Evolutionary conservation across 257 asterid species (phyloP).

Genomic region (Solanum stenotomum): DNA sequence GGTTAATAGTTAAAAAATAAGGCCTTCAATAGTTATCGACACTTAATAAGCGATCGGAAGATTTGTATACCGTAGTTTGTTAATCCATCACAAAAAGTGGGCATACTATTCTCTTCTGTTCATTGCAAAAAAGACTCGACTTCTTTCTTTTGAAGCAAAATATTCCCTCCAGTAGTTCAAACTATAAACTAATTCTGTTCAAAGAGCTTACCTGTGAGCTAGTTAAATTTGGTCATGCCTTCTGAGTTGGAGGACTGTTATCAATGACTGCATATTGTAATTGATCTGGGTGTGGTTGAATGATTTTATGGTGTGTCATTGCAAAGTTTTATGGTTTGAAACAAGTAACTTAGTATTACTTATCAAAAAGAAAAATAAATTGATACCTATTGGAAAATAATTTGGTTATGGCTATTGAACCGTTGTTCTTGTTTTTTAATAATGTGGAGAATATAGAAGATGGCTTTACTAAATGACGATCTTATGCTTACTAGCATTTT

Average conservation of each 20-base stretch:
- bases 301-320: background rate
- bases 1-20: background rate
- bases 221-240: background rate
- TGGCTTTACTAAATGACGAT: slow-evolving; percentile 10
- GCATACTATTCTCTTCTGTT: background rate
- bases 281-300: background rate
- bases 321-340: background rate
- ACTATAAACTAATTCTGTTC: background rate
- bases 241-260: background rate
- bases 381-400: background rate
- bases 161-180: background rate
- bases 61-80: background rate
- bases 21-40: background rate
- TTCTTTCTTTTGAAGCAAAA: background rate
- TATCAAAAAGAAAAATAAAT: background rate
- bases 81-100: background rate
- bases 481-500: slow-evolving; percentile 62
- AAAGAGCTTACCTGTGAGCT: background rate
- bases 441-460: slow-evolving; percentile 1
- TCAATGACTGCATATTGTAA: background rate
- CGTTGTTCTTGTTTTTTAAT: background rate
- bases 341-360: background rate
- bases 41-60: background rate
- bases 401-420: background rate
- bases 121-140: background rate